These are phyloP conservation scores for Solanum ahanhuiri DNA, from an alignment of 257 asterid species.

Conservation along the genomic window DNA sequence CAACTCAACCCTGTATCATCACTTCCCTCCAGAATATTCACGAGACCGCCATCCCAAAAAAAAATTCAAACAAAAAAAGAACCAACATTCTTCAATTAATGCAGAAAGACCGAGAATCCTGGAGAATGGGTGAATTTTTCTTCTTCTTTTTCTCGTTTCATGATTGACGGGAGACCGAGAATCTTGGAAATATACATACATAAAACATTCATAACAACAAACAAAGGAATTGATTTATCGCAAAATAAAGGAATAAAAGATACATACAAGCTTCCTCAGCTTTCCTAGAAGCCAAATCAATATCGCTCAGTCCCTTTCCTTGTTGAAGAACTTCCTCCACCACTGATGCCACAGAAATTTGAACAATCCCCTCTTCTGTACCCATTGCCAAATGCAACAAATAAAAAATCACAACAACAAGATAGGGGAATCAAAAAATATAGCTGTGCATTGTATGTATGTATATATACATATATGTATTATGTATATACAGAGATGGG, in stretches of 20 bases:
- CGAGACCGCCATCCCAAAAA: not conserved
- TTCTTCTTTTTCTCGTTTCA: not conserved
- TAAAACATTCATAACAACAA: too few species aligned
- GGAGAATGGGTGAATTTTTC: not conserved
- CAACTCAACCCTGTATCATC: not conserved
- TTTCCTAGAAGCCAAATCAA: constrained; percentile 69
- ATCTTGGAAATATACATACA: not conserved
- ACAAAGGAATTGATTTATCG: not conserved
- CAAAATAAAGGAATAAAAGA: not conserved
- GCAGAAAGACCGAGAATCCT: not conserved
- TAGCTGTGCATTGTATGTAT: not conserved
- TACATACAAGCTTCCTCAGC: constrained; percentile 74
- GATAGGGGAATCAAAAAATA: constrained; percentile 4
- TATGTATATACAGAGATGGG: not conserved
- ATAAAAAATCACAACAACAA: constrained; percentile 6
- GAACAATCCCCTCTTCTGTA: constrained; percentile 50
- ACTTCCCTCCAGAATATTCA: not conserved
- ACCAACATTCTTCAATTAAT: too few species aligned
- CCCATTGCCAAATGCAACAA: not conserved
- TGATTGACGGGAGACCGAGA: not conserved
- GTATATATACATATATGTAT: not conserved
- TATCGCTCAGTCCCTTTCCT: constrained; percentile 41
- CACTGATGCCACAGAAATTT: constrained; percentile 43
- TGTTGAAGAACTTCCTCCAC: constrained; percentile 67
- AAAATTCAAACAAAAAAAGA: not conserved